A percentile compares a stretch with the other conserved stretches of the same genome.
These are phyloP conservation scores for Alternaria consortialis DNA, from an alignment of 2,329 filamentous ascomycete species.

Conservation along the genomic window DNA sequence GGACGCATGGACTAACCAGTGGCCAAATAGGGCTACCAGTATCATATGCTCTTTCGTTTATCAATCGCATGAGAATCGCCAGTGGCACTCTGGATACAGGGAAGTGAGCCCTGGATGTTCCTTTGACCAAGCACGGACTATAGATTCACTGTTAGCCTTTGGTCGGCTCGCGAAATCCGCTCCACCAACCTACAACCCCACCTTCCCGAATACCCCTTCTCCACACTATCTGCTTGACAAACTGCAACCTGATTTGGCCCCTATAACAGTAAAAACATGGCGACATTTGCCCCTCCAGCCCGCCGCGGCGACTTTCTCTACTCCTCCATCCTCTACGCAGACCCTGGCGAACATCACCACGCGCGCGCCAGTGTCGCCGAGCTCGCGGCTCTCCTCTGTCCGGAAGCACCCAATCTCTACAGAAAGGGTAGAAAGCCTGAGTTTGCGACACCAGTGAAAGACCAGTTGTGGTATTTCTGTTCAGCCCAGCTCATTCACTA, in stretches of 20 bases:
- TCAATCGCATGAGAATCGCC: fast-evolving
- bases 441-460: constrained; percentile 42
- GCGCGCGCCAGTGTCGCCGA: constrained; percentile 43
- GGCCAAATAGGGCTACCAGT: background rate
- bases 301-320: constrained; percentile 40
- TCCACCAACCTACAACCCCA: background rate
- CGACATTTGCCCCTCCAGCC: constrained; percentile 41
- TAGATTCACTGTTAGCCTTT: background rate
- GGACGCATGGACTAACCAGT: background rate
- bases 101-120: background rate
- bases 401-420: constrained; percentile 27
- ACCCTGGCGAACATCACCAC: constrained; percentile 43
- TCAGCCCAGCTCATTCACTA: constrained; percentile 71
- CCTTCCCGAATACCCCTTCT: background rate
- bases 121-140: background rate
- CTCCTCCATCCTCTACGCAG: constrained; percentile 41
- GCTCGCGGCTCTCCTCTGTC: constrained; percentile 40
- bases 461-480: constrained; percentile 68
- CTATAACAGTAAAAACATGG: constrained; percentile 9
- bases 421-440: constrained; percentile 19
- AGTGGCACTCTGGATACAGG: too few relatives aligned
- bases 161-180: background rate
- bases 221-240: background rate
- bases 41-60: background rate
- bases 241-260: background rate